Evolutionary conservation across 2,329 filamentous ascomycete genomes (phyloP).

Genomic region (Xylaria sp.): DNA sequence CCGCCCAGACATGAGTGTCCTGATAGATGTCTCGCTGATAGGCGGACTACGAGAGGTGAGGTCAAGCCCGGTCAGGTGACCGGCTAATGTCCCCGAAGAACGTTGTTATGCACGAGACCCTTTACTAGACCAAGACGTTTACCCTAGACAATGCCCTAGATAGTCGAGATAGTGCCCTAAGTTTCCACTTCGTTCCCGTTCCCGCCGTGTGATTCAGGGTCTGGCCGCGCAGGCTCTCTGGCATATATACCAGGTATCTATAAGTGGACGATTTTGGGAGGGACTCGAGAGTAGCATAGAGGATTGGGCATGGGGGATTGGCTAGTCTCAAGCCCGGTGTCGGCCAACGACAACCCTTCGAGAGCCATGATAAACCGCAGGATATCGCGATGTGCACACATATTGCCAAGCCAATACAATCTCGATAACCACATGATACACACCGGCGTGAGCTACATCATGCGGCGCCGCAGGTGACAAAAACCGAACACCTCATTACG

Average conservation of each 20-base stretch:
- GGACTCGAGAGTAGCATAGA: neutral
- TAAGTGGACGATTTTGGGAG: neutral
- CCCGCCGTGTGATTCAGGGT: conserved; percentile 23
- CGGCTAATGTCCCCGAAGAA: conserved; percentile 11
- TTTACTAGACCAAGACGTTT: neutral
- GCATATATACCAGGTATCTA: neutral
- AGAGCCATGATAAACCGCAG: neutral
- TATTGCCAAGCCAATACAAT: neutral
- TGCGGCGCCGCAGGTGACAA: conserved; percentile 17
- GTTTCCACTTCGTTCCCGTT: conserved; percentile 20
- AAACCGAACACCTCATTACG: conserved; percentile 15
- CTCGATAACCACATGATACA: neutral
- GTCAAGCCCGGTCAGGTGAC: conserved; percentile 32
- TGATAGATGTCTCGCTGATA: neutral
- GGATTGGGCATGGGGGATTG: neutral
- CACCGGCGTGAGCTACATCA: neutral
- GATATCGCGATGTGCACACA: neutral
- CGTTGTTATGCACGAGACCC: conserved; percentile 1
- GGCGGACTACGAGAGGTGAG: neutral
- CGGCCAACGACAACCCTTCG: neutral
- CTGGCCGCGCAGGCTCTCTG: conserved; percentile 8
- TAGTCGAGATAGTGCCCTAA: neutral
- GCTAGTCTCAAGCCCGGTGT: conserved; percentile 1
- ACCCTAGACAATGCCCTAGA: neutral
- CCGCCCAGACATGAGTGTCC: neutral